A percentile compares a stretch with the other conserved stretches of the same genome.
Evolutionary conservation across 306 rosid genomes (phyloP).

Genomic region (Citrullus mucosospermus): DNA sequence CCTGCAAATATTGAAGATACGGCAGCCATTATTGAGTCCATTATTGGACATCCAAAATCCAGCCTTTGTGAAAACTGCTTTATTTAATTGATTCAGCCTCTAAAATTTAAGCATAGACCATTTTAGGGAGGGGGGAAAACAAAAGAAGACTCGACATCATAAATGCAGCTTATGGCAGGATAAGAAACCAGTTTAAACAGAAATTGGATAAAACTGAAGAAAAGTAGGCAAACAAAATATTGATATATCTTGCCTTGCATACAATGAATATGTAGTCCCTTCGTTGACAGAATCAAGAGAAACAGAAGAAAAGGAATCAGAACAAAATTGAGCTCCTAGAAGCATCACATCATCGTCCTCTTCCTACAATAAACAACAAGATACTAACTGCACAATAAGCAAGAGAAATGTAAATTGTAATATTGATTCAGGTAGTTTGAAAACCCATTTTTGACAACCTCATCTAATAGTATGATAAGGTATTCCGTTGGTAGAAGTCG

Average conservation of each 20-base stretch:
- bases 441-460: constrained; percentile 29
- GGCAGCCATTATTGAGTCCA: not conserved
- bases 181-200: not conserved
- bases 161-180: not conserved
- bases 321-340: constrained; percentile 73
- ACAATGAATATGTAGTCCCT: constrained; percentile 57
- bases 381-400: not conserved
- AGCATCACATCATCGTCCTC: constrained; percentile 86
- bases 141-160: not conserved
- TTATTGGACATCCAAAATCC: not conserved
- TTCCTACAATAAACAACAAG: constrained; percentile 28
- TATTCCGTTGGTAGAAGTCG: constrained; percentile 91
- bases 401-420: not conserved
- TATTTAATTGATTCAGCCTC: not conserved
- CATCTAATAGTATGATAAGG: constrained; percentile 67
- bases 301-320: constrained; percentile 73
- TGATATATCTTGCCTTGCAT: constrained; percentile 42
- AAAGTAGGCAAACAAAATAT: not conserved
- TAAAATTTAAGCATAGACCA: not conserved
- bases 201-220: not conserved
- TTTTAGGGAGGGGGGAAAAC: not conserved
- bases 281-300: constrained; percentile 40
- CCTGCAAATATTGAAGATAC: constrained; percentile 23
- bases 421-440: not conserved
- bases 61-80: not conserved